Evolutionary conservation across 257 asterid genomes (phyloP).

Genomic region (Rauvolfia tetraphylla): DNA sequence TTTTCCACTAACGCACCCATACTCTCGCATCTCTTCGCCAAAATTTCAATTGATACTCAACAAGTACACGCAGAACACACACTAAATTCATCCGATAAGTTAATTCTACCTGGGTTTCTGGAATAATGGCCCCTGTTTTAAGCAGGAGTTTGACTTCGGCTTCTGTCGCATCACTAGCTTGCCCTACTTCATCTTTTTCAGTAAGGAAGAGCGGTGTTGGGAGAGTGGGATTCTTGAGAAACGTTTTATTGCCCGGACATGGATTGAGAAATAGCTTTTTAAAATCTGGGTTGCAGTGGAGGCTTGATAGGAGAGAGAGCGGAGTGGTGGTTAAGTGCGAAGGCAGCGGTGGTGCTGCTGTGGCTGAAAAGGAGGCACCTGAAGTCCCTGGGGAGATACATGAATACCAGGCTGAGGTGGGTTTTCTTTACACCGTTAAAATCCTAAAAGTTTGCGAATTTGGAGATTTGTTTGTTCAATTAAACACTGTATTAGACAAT

Average conservation of each 20-base stretch:
- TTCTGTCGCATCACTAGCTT: conserved; percentile 50
- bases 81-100: neutral
- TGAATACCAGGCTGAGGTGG: conserved; percentile 97
- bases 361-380: conserved; percentile 87
- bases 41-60: neutral
- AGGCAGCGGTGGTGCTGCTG: conserved; percentile 49
- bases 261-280: conserved; percentile 45
- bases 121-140: conserved; percentile 72
- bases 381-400: conserved; percentile 63
- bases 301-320: conserved; percentile 45
- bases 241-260: conserved; percentile 50
- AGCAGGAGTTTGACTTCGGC: conserved; percentile 70
- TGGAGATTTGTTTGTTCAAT: neutral
- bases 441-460: neutral
- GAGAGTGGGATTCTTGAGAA: conserved; percentile 38
- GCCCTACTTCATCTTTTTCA: conserved; percentile 38
- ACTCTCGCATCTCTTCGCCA: conserved; percentile 11
- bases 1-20: conserved; percentile 9
- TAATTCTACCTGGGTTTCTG: conserved; percentile 24
- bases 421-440: conserved; percentile 6
- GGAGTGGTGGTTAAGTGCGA: conserved; percentile 77
- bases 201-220: conserved; percentile 22
- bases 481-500: neutral
- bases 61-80: conserved; percentile 19
- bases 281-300: conserved; percentile 67